A percentile compares a stretch with the other conserved stretches of the same genome.
Evolutionary conservation across 2,329 filamentous ascomycete species (phyloP).

Genomic region (Rutstroemia sydowiana): DNA sequence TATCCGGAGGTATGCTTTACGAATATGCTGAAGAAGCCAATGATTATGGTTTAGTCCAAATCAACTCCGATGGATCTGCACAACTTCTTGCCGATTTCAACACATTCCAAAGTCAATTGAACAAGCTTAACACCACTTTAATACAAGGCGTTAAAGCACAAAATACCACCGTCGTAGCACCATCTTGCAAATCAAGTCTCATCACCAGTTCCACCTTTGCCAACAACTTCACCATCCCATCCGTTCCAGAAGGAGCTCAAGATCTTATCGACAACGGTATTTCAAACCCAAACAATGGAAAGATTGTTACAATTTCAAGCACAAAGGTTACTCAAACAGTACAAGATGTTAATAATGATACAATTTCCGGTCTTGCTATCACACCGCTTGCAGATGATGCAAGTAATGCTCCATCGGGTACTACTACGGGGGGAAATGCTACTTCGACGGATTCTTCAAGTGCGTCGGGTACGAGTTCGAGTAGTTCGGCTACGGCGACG

Average conservation of each 20-base stretch:
- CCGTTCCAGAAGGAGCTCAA: constrained; percentile 57
- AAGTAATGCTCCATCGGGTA: constrained; percentile 43
- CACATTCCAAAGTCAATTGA: constrained; percentile 68
- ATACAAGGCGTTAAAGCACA: constrained; percentile 57
- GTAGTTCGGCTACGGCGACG: background rate
- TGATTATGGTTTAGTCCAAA: constrained; percentile 56
- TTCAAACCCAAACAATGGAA: constrained; percentile 52
- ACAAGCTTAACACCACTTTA: constrained; percentile 61
- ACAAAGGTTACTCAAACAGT: constrained; percentile 52
- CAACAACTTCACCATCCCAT: constrained; percentile 72
- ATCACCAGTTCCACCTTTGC: constrained; percentile 64
- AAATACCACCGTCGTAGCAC: constrained; percentile 46
- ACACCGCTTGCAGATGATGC: constrained; percentile 42
- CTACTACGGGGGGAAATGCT: constrained; percentile 5
- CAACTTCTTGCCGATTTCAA: constrained; percentile 59
- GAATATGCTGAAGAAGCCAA: constrained; percentile 69
- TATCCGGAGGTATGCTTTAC: constrained; percentile 75
- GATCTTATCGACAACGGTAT: constrained; percentile 73
- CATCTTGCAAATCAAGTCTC: constrained; percentile 57
- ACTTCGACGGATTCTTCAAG: constrained; percentile 14
- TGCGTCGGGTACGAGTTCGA: constrained; percentile 29
- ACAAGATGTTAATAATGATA: constrained; percentile 44
- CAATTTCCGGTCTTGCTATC: constrained; percentile 58
- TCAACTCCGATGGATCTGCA: constrained; percentile 50
- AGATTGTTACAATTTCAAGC: constrained; percentile 51